Conservation (phyloP, 2,329 filamentous ascomycete species). For the Hypoxylon sp. region DNA sequence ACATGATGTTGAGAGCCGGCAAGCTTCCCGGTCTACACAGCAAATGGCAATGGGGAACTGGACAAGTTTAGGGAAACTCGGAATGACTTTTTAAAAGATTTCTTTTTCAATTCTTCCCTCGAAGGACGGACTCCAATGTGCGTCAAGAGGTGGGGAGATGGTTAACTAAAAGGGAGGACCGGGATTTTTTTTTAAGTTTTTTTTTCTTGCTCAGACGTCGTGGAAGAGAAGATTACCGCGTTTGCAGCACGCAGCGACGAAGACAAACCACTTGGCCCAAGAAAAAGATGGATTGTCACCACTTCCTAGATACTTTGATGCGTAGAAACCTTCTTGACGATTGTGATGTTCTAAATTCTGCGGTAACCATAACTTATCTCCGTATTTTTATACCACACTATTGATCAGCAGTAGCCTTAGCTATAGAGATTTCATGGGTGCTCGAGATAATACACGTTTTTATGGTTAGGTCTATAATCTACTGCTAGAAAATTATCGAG, state of each 20-base stretch:
- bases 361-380: background rate
- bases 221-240: conserved; percentile 45
- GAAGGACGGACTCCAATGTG: conserved; percentile 46
- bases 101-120: conserved; percentile 52
- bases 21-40: conserved; percentile 42
- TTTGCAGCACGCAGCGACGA: conserved; percentile 49
- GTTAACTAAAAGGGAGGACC: conserved; percentile 50
- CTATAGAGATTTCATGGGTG: background rate
- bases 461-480: background rate
- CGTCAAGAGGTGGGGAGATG: conserved; percentile 43
- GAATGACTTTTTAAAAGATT: conserved; percentile 56
- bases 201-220: conserved; percentile 44
- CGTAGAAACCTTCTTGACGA: conserved; percentile 29
- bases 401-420: conserved; percentile 1
- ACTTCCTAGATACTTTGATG: conserved; percentile 38
- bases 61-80: conserved; percentile 52
- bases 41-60: conserved; percentile 50
- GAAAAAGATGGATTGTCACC: conserved; percentile 48
- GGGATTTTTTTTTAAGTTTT: conserved; percentile 36
- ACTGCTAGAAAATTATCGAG: background rate
- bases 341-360: conserved; percentile 25
- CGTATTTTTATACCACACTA: background rate
- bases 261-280: conserved; percentile 49
- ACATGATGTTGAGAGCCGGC: conserved; percentile 47
- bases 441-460: too few relatives aligned